These are phyloP conservation scores for Letharia columbiana DNA, from an alignment of 495 filamentous ascomycete genomes.

Conservation along the genomic window DNA sequence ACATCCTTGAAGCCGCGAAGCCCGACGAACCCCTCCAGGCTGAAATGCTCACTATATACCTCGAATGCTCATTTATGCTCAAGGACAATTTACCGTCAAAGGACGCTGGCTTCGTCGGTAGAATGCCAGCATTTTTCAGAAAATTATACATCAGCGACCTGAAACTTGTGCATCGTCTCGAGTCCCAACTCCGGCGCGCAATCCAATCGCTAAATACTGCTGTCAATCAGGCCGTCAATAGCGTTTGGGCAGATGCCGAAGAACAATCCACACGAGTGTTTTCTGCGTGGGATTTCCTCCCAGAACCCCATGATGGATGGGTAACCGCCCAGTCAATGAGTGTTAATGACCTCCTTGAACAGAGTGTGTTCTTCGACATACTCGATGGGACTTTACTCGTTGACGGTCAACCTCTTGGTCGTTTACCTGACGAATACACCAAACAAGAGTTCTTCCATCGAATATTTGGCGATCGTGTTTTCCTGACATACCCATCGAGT, in stretches of 20 bases:
- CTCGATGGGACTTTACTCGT: slow-evolving; percentile 43
- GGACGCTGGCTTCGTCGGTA: slow-evolving; percentile 12
- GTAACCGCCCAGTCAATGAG: slow-evolving; percentile 9
- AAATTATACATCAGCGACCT: slow-evolving; percentile 41
- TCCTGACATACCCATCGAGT: slow-evolving; percentile 39
- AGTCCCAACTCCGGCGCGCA: slow-evolving; percentile 27
- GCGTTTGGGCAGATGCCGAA: slow-evolving; percentile 14
- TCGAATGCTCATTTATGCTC: slow-evolving; percentile 21
- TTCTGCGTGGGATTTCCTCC: slow-evolving; percentile 15
- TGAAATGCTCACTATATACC: slow-evolving; percentile 14
- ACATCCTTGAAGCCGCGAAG: slow-evolving; percentile 23
- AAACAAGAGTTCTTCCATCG: slow-evolving; percentile 32
- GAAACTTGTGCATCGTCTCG: slow-evolving; percentile 37
- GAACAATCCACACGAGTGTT: slow-evolving; percentile 4
- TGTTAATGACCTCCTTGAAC: not conserved
- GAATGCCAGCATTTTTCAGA: slow-evolving; percentile 10
- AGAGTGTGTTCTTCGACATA: slow-evolving; percentile 36
- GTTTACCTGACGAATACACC: slow-evolving; percentile 38
- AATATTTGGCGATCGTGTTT: slow-evolving; percentile 43
- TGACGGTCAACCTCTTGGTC: slow-evolving; percentile 39
- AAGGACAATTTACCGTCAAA: slow-evolving; percentile 18
- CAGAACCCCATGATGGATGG: slow-evolving; percentile 14
- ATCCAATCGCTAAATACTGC: slow-evolving; percentile 20
- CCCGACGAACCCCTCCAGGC: not conserved
- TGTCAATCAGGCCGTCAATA: slow-evolving; percentile 18